phyloP scores from a whole-genome alignment of 352 stramenopile species.

The Thraustotheca clavata region DNA sequence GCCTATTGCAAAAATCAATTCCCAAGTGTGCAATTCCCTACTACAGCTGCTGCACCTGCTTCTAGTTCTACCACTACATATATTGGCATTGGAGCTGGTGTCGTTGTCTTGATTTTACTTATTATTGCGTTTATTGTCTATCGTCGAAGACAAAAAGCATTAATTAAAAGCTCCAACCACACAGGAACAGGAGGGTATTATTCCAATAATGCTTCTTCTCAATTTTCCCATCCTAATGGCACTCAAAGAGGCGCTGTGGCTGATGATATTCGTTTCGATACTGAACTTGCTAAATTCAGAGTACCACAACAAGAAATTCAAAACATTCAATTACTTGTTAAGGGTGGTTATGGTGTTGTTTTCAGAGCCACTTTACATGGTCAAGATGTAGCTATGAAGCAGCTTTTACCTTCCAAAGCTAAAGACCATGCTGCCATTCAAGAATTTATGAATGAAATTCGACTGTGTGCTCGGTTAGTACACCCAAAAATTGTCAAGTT shows the following conservation, averaged over 20 bases:
- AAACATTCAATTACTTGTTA: slow-evolving; percentile 25
- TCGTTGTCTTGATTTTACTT: slow-evolving; percentile 13
- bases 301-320: slow-evolving; percentile 29
- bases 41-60: background rate
- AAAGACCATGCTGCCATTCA: slow-evolving; percentile 19
- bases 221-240: background rate
- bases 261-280: slow-evolving; percentile 33
- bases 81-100: slow-evolving; percentile 18
- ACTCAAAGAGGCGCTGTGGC: slow-evolving; percentile 23
- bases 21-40: background rate
- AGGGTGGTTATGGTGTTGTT: slow-evolving; percentile 31
- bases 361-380: slow-evolving; percentile 29
- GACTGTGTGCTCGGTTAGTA: slow-evolving; percentile 34
- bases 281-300: slow-evolving; percentile 29
- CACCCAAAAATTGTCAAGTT: slow-evolving; percentile 68
- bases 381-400: slow-evolving; percentile 32
- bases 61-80: slow-evolving; percentile 4
- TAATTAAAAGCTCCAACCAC: background rate
- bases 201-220: slow-evolving; percentile 17
- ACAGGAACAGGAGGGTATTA: slow-evolving; percentile 1
- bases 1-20: slow-evolving; percentile 9
- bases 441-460: slow-evolving; percentile 33
- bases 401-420: slow-evolving; percentile 30
- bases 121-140: slow-evolving; percentile 16
- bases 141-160: background rate